phyloP scores from a whole-genome alignment of 352 stramenopile genomes.

The Lagenidium giganteum region DNA sequence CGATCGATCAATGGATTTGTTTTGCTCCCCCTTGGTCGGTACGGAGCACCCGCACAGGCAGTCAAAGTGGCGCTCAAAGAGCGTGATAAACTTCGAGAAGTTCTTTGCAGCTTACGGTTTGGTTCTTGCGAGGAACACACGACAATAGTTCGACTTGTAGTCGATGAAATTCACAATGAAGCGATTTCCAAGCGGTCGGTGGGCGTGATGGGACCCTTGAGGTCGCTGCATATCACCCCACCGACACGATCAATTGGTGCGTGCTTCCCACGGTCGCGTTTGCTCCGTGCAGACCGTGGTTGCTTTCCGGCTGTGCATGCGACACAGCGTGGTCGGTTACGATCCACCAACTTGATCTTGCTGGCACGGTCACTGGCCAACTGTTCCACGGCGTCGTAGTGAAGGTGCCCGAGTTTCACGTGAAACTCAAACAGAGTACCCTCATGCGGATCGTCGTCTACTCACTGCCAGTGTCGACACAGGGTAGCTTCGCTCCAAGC shows the following conservation, averaged over 20 bases:
- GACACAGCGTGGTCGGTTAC: neutral
- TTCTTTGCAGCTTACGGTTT: conserved; percentile 11
- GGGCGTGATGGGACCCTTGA: conserved; percentile 14
- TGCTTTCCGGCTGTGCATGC: conserved; percentile 16
- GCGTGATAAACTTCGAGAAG: conserved; percentile 9
- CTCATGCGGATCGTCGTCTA: no score
- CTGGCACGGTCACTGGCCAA: conserved; percentile 1
- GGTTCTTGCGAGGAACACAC: conserved; percentile 9
- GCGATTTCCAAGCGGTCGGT: neutral
- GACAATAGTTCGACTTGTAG: conserved; percentile 4
- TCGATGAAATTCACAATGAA: conserved; percentile 17
- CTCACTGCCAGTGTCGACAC: no score
- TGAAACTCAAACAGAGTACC: conserved; percentile 9
- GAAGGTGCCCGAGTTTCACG: conserved; percentile 1
- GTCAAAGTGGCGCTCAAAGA: conserved; percentile 7
- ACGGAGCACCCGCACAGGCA: conserved; percentile 3
- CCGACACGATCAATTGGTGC: conserved; percentile 5
- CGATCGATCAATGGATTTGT: no score
- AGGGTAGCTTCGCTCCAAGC: no score
- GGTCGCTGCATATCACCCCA: conserved; percentile 12
- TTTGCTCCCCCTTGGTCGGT: conserved; percentile 14
- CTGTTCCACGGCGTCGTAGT: conserved; percentile 6
- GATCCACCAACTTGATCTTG: conserved; percentile 1
- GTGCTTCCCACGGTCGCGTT: neutral
- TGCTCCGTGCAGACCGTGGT: no score